Conservation (phyloP, 441 rosid genomes). For the Brassica balearica region DNA sequence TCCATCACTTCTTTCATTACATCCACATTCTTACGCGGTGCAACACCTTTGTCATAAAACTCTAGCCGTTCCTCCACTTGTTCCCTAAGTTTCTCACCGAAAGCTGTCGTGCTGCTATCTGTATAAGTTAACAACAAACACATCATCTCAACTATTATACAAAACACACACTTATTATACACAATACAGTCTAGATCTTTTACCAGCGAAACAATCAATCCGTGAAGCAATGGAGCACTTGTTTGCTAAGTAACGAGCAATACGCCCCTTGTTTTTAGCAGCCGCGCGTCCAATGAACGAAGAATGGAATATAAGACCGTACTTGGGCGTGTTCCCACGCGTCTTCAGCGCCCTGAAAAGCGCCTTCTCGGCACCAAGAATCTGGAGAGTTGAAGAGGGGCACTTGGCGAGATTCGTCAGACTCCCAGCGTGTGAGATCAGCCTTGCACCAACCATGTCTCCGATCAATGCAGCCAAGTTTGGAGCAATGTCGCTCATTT, state of each 20-base stretch:
- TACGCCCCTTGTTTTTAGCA: slow-evolving; percentile 87
- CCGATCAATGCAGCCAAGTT: slow-evolving; percentile 91
- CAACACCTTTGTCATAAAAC: slow-evolving; percentile 92
- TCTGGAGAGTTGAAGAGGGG: slow-evolving; percentile 95
- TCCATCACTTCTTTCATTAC: slow-evolving; percentile 85
- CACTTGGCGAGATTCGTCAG: slow-evolving; percentile 93
- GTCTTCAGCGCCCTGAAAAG: slow-evolving; percentile 94
- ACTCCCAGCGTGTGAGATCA: slow-evolving; percentile 96
- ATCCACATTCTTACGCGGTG: slow-evolving; percentile 92
- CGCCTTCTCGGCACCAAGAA: slow-evolving; percentile 95
- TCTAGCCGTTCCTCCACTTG: slow-evolving; percentile 92
- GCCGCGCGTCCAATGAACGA: slow-evolving; percentile 90
- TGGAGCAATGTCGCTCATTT: slow-evolving; percentile 93
- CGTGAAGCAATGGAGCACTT: slow-evolving; percentile 93
- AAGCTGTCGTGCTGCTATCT: slow-evolving; percentile 63
- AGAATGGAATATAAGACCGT: slow-evolving; percentile 89
- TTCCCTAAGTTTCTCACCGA: slow-evolving; percentile 87
- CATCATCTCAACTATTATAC: neutral
- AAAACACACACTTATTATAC: neutral
- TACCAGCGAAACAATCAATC: slow-evolving; percentile 90
- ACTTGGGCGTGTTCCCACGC: slow-evolving; percentile 88
- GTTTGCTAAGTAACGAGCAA: slow-evolving; percentile 92
- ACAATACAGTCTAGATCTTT: neutral
- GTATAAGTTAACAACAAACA: slow-evolving; percentile 29
- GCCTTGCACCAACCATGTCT: slow-evolving; percentile 86